Base-by-base conservation (phyloP, 495 filamentous ascomycete species). In the Hyaloscypha hepaticicola region DNA sequence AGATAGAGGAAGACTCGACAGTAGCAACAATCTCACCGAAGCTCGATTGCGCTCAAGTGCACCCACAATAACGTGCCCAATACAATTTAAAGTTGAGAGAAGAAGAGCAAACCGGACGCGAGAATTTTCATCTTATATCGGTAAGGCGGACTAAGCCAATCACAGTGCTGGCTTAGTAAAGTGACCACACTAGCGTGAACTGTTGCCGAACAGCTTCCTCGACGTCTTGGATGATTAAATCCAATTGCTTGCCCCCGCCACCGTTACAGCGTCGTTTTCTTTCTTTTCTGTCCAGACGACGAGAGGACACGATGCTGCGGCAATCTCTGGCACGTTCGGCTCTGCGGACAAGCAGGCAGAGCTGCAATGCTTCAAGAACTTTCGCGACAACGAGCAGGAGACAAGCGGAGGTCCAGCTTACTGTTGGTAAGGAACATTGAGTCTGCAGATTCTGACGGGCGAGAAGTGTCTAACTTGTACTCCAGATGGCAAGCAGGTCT, bases 401-500 rank as follows among this genome's bases (percentile, higher is more conserved):
- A 73, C 81, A 81, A 68, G 92, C 93, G 63, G 92, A 97, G 83
- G 93, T 97, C 71, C 90, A 96, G 85, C 87, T 97, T 72, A 97
- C 93, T 69, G 87, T 97, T 81, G 92, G 92, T 95, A 80, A 71
- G 89, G 74, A 60, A 55, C 61, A 65, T 66, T 69, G 61, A 31
- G 38, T 34, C 41, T 38, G 22, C 53, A n/a, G 27, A 48, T 55
- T 58, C n/a, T 26, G 33, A 9, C 41, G 14, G 51, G n/a, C n/a
- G n/a, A 22, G 16, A 56, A 25, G 52, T 53, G 22, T 59, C 70
- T 72, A 64, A 72, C 38, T n/a, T 61, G 9, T 55, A 25, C 11
- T 74, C n/a, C 72, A 93, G 91, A 96, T 85, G 93, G 92, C 74
- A 96, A 95, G 82, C 93, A 96, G 78, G 88, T 97, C 25, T 96